Evolutionary conservation across 176 grass and related monocot genomes (phyloP).

Genomic region (Melocanna baccifera): DNA sequence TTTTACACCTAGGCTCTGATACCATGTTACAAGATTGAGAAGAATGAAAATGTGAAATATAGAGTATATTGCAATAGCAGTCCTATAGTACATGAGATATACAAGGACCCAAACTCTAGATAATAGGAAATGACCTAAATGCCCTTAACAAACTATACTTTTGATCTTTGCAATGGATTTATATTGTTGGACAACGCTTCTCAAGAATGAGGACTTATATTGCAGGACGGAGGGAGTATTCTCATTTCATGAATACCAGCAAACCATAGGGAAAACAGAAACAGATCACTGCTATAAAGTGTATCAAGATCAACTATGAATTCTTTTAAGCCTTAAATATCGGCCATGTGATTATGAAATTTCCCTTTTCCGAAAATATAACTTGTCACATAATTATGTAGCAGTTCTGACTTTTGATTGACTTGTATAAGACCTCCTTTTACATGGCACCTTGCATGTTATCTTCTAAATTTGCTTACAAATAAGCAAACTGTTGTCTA

Average conservation of each 20-base stretch:
- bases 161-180: no score
- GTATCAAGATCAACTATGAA: background rate
- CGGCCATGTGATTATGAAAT: background rate
- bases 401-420: background rate
- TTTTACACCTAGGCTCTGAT: no score
- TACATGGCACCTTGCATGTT: background rate
- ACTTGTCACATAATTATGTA: background rate
- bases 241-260: background rate
- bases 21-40: no score
- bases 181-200: no score
- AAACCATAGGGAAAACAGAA: background rate
- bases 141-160: no score
- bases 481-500: background rate
- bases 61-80: no score
- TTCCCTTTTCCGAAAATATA: constrained; percentile 6
- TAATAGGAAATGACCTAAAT: no score
- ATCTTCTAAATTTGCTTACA: background rate
- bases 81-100: no score
- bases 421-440: background rate
- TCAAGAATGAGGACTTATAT: no score
- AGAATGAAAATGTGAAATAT: no score
- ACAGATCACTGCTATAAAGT: background rate
- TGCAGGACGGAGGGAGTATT: background rate
- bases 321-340: constrained; percentile 20
- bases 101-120: no score